A percentile compares a stretch with the other conserved stretches of the same genome.
Conservation (phyloP, 768 basidiomycete species). For the Termitomyces heimii region DNA sequence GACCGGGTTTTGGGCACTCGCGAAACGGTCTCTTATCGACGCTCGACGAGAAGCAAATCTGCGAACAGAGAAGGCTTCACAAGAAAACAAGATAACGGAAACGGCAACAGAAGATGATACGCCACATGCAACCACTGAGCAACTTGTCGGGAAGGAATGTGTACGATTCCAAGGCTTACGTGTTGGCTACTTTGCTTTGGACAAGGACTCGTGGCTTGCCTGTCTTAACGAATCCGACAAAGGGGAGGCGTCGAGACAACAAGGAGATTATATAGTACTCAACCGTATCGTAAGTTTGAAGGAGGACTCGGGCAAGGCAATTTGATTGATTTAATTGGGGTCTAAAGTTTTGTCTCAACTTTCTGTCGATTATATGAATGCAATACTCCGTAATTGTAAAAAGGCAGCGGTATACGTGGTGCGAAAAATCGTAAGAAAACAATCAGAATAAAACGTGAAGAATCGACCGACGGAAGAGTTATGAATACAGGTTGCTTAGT, state of each 20-base stretch:
- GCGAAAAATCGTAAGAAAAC: slow-evolving; percentile 15
- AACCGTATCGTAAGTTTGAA: slow-evolving; percentile 94
- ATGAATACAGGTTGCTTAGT: slow-evolving; percentile 26
- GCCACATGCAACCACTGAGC: slow-evolving; percentile 69
- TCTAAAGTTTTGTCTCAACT: background rate
- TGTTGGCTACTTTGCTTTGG: slow-evolving; percentile 91
- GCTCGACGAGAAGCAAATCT: slow-evolving; percentile 61
- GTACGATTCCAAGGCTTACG: slow-evolving; percentile 96
- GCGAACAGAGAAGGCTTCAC: slow-evolving; percentile 57
- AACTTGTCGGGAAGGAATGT: slow-evolving; percentile 86
- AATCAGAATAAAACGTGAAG: slow-evolving; percentile 16
- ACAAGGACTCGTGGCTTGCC: slow-evolving; percentile 74
- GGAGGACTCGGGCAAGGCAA: slow-evolving; percentile 81
- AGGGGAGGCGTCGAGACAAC: slow-evolving; percentile 35
- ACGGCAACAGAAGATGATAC: slow-evolving; percentile 40
- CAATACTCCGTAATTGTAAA: slow-evolving; percentile 13
- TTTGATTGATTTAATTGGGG: slow-evolving; percentile 10
- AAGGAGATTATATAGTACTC: slow-evolving; percentile 78
- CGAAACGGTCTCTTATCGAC: slow-evolving; percentile 56
- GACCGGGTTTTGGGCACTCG: slow-evolving; percentile 82
- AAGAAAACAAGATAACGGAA: slow-evolving; percentile 30
- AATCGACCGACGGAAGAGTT: slow-evolving; percentile 10
- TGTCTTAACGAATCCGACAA: slow-evolving; percentile 52
- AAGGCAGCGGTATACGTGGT: slow-evolving; percentile 15
- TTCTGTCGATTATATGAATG: slow-evolving; percentile 5